Evolutionary conservation across 176 grass and related monocot species (phyloP).

Genomic region (Triticum urartu): DNA sequence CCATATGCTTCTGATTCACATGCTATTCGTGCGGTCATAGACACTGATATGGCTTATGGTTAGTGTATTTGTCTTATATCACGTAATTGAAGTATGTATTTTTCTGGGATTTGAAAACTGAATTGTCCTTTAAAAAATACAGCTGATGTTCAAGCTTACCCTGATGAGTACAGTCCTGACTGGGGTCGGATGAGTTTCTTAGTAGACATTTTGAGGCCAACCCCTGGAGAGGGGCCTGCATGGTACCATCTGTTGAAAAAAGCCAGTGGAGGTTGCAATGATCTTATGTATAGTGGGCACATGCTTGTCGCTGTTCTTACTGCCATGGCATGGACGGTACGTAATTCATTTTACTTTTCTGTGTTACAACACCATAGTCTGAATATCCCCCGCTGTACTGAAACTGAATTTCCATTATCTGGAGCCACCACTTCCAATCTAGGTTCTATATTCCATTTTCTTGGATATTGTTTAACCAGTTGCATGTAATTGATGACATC

Average conservation of each 20-base stretch:
- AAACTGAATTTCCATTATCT: constrained; percentile 20
- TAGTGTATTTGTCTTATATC: constrained; percentile 33
- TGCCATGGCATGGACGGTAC: constrained; percentile 94
- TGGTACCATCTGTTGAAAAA: constrained; percentile 87
- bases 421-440: neutral
- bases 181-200: constrained; percentile 90
- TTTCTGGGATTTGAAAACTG: neutral
- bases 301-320: constrained; percentile 93
- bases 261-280: constrained; percentile 90
- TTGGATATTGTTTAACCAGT: neutral
- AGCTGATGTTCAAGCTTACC: constrained; percentile 65
- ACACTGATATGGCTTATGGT: constrained; percentile 66
- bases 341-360: neutral
- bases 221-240: constrained; percentile 59
- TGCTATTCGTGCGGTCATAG: constrained; percentile 62
- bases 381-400: neutral
- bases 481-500: neutral
- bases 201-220: constrained; percentile 78
- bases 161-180: constrained; percentile 61
- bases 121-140: neutral
- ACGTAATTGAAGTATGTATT: constrained; percentile 5
- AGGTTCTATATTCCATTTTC: neutral
- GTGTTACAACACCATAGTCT: neutral
- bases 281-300: constrained; percentile 93
- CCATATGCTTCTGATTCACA: constrained; percentile 70